phyloP scores from a whole-genome alignment of 2,329 filamentous ascomycete genomes.

The Alternaria brassicae region DNA sequence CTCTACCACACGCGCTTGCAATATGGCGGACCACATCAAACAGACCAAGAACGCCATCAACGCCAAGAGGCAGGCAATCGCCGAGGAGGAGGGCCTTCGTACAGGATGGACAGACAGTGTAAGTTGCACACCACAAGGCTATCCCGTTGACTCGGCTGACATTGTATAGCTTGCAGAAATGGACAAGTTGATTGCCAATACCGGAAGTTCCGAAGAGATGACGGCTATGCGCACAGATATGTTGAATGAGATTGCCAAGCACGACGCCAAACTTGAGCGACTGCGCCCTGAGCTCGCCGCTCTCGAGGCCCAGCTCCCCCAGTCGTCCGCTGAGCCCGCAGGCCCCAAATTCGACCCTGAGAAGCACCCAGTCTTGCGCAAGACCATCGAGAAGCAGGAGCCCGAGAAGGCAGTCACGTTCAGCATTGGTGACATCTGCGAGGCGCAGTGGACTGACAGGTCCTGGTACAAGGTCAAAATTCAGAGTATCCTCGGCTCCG shows the following conservation, averaged over 20 bases:
- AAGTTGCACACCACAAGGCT: constrained; percentile 6
- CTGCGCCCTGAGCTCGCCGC: constrained; percentile 70
- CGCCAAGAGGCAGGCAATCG: constrained; percentile 34
- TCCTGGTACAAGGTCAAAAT: constrained; percentile 92
- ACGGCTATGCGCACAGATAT: constrained; percentile 82
- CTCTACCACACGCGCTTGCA: background rate
- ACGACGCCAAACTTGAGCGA: constrained; percentile 72
- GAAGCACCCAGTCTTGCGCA: constrained; percentile 76
- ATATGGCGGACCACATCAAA: constrained; percentile 37
- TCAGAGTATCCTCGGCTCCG: constrained; percentile 90
- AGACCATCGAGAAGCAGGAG: constrained; percentile 52
- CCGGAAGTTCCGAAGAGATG: constrained; percentile 82
- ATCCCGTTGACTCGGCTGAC: background rate
- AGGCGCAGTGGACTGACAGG: constrained; percentile 92
- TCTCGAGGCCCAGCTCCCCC: constrained; percentile 57
- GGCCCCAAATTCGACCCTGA: constrained; percentile 76
- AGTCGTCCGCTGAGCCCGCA: constrained; percentile 32
- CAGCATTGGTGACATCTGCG: constrained; percentile 85
- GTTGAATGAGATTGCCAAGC: constrained; percentile 78
- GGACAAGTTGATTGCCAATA: constrained; percentile 76
- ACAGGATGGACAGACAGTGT: constrained; percentile 25
- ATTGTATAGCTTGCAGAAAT: constrained; percentile 60
- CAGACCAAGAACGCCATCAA: constrained; percentile 38
- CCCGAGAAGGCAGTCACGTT: constrained; percentile 62
- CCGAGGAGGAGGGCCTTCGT: constrained; percentile 27